phyloP scores from a whole-genome alignment of 164 flowering plant species.

The Dillenia turbinata region DNA sequence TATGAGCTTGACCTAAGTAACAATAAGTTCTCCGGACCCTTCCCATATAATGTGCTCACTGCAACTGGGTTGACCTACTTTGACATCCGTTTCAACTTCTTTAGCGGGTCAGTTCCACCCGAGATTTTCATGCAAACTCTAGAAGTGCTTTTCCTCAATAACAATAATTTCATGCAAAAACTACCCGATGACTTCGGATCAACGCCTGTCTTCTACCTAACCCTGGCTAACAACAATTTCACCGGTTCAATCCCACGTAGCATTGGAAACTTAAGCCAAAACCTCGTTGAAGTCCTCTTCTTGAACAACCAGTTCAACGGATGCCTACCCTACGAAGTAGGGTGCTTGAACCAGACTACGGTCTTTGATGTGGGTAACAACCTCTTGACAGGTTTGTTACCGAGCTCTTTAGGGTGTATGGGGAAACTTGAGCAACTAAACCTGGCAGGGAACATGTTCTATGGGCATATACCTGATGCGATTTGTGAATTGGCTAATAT shows the following conservation, averaged over 20 bases:
- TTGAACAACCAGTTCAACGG: constrained; percentile 45
- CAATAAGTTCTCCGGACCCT: constrained; percentile 48
- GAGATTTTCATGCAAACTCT: constrained; percentile 36
- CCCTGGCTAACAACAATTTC: constrained; percentile 65
- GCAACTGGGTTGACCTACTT: constrained; percentile 31
- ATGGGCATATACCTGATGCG: constrained; percentile 46
- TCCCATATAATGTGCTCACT: constrained; percentile 37
- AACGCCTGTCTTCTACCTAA: constrained; percentile 29
- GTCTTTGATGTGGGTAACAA: constrained; percentile 46
- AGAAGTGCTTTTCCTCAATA: constrained; percentile 50
- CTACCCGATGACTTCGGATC: constrained; percentile 28
- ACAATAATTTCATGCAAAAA: constrained; percentile 40
- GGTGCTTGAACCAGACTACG: constrained; percentile 28
- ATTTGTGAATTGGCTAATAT: constrained; percentile 32
- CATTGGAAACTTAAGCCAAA: constrained; percentile 24
- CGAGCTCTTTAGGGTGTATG: constrained; percentile 44
- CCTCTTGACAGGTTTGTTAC: constrained; percentile 42
- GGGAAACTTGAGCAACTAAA: constrained; percentile 35
- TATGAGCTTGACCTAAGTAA: constrained; percentile 68
- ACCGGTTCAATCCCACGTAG: constrained; percentile 41
- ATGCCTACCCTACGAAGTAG: constrained; percentile 55
- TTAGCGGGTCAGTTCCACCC: constrained; percentile 48
- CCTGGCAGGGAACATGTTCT: constrained; percentile 35
- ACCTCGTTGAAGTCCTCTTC: constrained; percentile 37
- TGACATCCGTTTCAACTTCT: constrained; percentile 52